phyloP scores from a whole-genome alignment of 139 green algal genomes.

The Closterium sp. region DNA sequence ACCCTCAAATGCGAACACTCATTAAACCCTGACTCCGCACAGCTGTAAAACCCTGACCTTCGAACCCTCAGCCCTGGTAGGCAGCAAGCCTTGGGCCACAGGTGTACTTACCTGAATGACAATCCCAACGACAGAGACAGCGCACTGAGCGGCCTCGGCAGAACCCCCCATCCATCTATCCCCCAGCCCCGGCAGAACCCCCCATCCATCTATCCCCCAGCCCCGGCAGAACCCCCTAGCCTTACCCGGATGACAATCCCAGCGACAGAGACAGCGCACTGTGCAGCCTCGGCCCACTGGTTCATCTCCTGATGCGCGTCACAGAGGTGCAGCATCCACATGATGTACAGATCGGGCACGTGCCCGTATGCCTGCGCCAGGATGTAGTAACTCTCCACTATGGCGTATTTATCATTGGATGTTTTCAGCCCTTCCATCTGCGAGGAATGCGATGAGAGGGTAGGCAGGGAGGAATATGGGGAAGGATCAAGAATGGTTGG shows the following conservation, averaged over 20 bases:
- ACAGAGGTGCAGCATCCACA: slow-evolving; percentile 52
- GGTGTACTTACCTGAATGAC: background rate
- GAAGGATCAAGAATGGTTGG: no score
- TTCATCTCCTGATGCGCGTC: slow-evolving; percentile 44
- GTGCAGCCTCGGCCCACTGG: slow-evolving; percentile 43
- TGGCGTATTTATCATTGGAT: slow-evolving; percentile 25
- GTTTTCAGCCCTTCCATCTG: slow-evolving; percentile 16
- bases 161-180: slow-evolving; percentile 21
- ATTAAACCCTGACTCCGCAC: no score
- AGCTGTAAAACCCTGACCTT: no score
- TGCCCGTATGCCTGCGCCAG: slow-evolving; percentile 37
- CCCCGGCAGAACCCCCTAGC: no score
- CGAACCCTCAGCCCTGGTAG: no score
- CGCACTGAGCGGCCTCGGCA: slow-evolving; percentile 44
- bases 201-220: slow-evolving; percentile 29
- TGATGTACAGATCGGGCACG: slow-evolving; percentile 47
- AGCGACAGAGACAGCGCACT: slow-evolving; percentile 40
- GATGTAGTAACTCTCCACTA: slow-evolving; percentile 42
- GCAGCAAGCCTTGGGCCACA: no score
- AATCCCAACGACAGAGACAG: background rate
- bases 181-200: slow-evolving; percentile 43
- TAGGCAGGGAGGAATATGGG: background rate
- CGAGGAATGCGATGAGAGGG: background rate
- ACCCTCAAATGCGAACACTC: no score
- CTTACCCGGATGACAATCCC: slow-evolving; percentile 32